phyloP scores from a whole-genome alignment of 2,329 filamentous ascomycete genomes.

The Daldinia sp. region DNA sequence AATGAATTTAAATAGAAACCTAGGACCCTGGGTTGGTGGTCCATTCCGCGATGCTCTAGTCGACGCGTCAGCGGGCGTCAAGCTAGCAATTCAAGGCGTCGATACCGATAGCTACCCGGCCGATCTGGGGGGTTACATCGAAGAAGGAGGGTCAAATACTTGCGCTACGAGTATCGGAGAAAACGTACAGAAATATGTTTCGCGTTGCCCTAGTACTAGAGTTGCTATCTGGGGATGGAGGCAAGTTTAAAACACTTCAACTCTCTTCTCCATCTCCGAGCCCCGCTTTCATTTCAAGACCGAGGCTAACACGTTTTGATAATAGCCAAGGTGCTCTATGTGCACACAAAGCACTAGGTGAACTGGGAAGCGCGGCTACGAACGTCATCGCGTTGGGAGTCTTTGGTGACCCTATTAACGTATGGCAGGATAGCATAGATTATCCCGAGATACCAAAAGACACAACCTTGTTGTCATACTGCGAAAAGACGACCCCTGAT shows the following conservation, averaged over 20 bases:
- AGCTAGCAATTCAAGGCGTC: slow-evolving; percentile 33
- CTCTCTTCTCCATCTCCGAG: neutral
- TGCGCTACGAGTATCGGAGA: slow-evolving; percentile 27
- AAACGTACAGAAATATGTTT: slow-evolving; percentile 28
- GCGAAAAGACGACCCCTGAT: slow-evolving; percentile 29
- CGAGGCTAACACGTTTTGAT: neutral
- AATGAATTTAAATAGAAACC: slow-evolving; percentile 24
- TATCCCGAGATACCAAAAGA: slow-evolving; percentile 26
- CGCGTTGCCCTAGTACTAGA: slow-evolving; percentile 23
- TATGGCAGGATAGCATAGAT: slow-evolving; percentile 28
- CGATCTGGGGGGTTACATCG: slow-evolving; percentile 35
- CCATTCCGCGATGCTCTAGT: slow-evolving; percentile 31
- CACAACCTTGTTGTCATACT: slow-evolving; percentile 26
- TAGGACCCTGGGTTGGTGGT: slow-evolving; percentile 34
- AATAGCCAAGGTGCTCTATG: slow-evolving; percentile 35
- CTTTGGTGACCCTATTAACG: slow-evolving; percentile 32
- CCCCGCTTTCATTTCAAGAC: neutral
- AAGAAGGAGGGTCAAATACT: slow-evolving; percentile 31
- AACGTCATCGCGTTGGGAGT: slow-evolving; percentile 33
- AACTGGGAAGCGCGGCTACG: slow-evolving; percentile 23
- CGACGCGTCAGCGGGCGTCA: slow-evolving; percentile 14
- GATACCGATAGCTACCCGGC: slow-evolving; percentile 30
- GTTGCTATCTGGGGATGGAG: slow-evolving; percentile 37
- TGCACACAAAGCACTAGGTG: slow-evolving; percentile 31
- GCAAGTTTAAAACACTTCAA: slow-evolving; percentile 15